Conservation (phyloP, 768 basidiomycete genomes). For the Pleurotus sapidus region DNA sequence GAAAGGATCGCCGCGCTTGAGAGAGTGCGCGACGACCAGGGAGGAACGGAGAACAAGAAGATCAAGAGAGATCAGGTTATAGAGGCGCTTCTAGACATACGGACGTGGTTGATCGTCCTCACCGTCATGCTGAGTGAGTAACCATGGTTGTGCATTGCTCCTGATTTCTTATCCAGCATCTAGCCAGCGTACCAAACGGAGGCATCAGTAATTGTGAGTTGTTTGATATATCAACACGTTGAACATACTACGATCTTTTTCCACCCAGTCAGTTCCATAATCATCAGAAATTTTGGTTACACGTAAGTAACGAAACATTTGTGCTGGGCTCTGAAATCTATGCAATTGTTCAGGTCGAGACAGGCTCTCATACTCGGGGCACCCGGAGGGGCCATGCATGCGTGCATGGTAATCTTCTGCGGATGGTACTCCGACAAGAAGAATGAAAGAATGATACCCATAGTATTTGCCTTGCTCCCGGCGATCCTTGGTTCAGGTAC, state of each 20-base stretch:
- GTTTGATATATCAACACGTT: background rate
- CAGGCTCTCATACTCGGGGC: conserved; percentile 61
- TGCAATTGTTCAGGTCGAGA: conserved; percentile 36
- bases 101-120: conserved; percentile 63
- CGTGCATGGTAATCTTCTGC: conserved; percentile 45
- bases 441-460: conserved; percentile 61
- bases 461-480: conserved; percentile 54
- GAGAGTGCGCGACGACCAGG: conserved; percentile 64
- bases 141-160: background rate
- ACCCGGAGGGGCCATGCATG: conserved; percentile 49
- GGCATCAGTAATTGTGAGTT: conserved; percentile 60
- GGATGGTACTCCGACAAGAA: conserved; percentile 68
- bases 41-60: conserved; percentile 58
- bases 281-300: conserved; percentile 64
- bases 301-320: conserved; percentile 38
- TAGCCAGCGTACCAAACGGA: conserved; percentile 68
- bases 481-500: conserved; percentile 55
- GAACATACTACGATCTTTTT: background rate
- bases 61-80: conserved; percentile 57
- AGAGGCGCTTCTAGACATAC: conserved; percentile 54
- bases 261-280: conserved; percentile 53
- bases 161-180: conserved; percentile 7
- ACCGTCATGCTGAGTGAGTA: conserved; percentile 55
- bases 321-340: background rate
- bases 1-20: conserved; percentile 63